Percentiles rank a stretch among this genome's conserved stretches.
These are phyloP conservation scores for Eleusine indica DNA, from an alignment of 176 grass and related monocot species.

Conservation along the genomic window DNA sequence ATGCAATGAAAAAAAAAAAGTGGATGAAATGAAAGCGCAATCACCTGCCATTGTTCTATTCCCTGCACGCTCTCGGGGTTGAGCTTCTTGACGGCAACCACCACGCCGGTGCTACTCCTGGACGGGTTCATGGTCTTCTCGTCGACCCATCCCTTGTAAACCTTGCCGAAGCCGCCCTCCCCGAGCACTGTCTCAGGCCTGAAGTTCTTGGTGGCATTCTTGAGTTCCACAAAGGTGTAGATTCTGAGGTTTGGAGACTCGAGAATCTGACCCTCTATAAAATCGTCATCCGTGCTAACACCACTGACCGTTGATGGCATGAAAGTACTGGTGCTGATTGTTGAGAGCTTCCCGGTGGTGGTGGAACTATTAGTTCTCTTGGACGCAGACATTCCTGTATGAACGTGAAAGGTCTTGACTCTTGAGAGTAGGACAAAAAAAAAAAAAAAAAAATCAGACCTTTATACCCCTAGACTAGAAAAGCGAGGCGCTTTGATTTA, in stretches of 20 bases:
- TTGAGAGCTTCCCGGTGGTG: slow-evolving; percentile 58
- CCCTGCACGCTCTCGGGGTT: slow-evolving; percentile 90
- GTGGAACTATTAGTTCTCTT: slow-evolving; percentile 65
- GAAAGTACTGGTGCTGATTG: slow-evolving; percentile 54
- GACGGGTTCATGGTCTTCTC: slow-evolving; percentile 73
- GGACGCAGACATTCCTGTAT: slow-evolving; percentile 60
- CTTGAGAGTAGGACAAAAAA: too few relatives aligned
- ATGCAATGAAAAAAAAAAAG: not conserved
- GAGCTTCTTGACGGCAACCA: slow-evolving; percentile 88
- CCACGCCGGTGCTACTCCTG: slow-evolving; percentile 38
- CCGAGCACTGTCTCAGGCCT: slow-evolving; percentile 69
- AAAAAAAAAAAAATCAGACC: not conserved
- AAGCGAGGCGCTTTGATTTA: too few relatives aligned
- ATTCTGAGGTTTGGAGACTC: slow-evolving; percentile 61
- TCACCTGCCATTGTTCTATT: slow-evolving; percentile 91
- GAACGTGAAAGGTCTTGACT: not conserved
- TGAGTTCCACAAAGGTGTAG: slow-evolving; percentile 74
- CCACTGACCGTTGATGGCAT: slow-evolving; percentile 60
- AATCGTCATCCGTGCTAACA: slow-evolving; percentile 35
- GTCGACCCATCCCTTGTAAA: slow-evolving; percentile 92
- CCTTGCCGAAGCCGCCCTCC: slow-evolving; percentile 86
- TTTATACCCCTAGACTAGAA: not conserved
- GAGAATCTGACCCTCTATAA: slow-evolving; percentile 58
- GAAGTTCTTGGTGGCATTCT: slow-evolving; percentile 67
- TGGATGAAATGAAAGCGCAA: not conserved